Evolutionary conservation across 495 filamentous ascomycete species (phyloP).

Genomic region (Copromyces sp.): DNA sequence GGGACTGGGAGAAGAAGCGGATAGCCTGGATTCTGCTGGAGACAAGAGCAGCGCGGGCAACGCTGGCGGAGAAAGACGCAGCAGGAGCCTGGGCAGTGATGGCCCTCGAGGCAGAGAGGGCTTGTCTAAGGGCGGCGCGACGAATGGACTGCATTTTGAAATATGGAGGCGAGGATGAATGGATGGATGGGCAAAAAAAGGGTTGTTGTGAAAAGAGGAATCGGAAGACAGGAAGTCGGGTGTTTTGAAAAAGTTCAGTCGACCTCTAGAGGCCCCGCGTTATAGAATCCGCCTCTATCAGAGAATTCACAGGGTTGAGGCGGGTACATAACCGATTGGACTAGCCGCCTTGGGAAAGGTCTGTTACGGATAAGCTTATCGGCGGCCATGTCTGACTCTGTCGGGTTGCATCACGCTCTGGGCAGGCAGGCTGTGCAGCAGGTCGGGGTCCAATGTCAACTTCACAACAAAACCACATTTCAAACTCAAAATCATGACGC

Average conservation of each 20-base stretch:
- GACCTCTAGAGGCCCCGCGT: not conserved
- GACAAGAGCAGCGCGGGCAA: slow-evolving; percentile 12
- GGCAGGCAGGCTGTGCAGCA: not conserved
- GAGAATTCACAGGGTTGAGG: too few relatives aligned
- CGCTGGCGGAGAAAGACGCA: slow-evolving; percentile 18
- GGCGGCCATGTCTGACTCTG: not conserved
- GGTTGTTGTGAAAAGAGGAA: not conserved
- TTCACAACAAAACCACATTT: not conserved
- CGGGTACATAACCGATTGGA: not conserved
- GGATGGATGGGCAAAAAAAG: not conserved
- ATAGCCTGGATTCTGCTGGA: slow-evolving; percentile 13
- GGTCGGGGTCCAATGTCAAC: not conserved
- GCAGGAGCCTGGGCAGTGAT: slow-evolving; percentile 32
- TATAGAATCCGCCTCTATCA: not conserved
- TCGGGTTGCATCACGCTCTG: not conserved
- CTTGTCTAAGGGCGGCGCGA: slow-evolving; percentile 46
- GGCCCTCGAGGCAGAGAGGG: slow-evolving; percentile 38
- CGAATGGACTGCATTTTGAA: slow-evolving; percentile 43
- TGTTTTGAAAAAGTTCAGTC: not conserved
- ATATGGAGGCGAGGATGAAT: not conserved
- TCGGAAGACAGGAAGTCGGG: not conserved
- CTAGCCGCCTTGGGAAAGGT: not conserved
- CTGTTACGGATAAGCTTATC: not conserved
- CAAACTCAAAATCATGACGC: not conserved
- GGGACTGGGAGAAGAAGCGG: slow-evolving; percentile 24